These are phyloP conservation scores for Spathaspora passalidarum DNA, from an alignment of 805 yeast species.

Conservation along the genomic window DNA sequence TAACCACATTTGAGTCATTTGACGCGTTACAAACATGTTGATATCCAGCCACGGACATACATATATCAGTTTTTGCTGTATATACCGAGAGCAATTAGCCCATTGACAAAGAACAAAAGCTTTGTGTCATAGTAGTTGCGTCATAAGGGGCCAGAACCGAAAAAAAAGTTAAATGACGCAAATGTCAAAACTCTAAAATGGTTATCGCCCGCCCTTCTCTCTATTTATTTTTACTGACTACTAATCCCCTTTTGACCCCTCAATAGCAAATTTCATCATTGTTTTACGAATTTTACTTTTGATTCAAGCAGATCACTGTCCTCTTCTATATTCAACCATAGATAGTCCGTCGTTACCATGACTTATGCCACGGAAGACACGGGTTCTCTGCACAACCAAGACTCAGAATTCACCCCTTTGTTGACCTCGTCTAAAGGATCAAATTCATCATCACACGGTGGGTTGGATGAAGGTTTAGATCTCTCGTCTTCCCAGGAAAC, in stretches of 20 bases:
- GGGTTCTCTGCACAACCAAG: background rate
- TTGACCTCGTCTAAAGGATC: background rate
- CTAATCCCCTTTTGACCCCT: background rate
- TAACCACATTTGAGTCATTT: background rate
- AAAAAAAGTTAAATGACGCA: background rate
- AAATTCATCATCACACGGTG: background rate
- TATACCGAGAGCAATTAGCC: background rate
- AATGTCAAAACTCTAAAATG: background rate
- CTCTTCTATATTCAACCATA: background rate
- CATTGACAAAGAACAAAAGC: background rate
- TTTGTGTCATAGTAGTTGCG: too few relatives aligned
- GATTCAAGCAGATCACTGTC: background rate
- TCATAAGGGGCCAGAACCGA: background rate
- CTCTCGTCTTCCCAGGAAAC: background rate
- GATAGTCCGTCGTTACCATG: background rate
- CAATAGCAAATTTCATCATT: background rate
- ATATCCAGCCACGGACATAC: too few relatives aligned
- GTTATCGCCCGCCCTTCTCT: background rate
- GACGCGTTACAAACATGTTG: background rate
- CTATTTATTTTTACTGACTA: background rate
- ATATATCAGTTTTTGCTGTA: too few relatives aligned
- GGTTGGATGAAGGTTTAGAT: background rate
- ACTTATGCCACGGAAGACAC: background rate
- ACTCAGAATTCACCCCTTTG: background rate
- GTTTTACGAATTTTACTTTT: background rate